Conservation (phyloP, 208 protist genomes). For the Vickermania spadyakhi region DNA sequence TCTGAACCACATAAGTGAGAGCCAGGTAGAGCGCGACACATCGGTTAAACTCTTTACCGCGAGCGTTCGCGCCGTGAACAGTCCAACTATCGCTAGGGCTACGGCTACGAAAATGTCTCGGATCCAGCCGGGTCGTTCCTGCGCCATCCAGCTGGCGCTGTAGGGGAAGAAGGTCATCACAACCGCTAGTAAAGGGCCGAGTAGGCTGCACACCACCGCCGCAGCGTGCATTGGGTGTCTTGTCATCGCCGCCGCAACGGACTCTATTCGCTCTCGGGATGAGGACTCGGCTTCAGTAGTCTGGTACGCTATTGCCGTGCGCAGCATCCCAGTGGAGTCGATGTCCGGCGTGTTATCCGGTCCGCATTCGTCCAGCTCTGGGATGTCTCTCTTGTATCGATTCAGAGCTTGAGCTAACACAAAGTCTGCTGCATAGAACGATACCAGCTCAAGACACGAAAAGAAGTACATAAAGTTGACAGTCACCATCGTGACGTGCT, state of each 20-base stretch:
- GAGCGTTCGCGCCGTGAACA: conserved; percentile 40
- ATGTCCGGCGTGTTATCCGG: conserved; percentile 50
- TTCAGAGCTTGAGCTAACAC: conserved; percentile 41
- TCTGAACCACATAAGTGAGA: conserved; percentile 79
- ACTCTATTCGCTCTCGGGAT: neutral
- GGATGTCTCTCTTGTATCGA: conserved; percentile 40
- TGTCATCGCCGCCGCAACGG: conserved; percentile 9
- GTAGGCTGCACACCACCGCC: conserved; percentile 43
- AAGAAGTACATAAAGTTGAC: no score
- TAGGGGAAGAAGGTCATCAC: conserved; percentile 31
- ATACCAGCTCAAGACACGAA: conserved; percentile 24
- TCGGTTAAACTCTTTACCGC: conserved; percentile 22
- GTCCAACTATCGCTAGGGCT: conserved; percentile 26
- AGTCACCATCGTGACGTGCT: no score
- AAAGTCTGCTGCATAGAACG: conserved; percentile 53
- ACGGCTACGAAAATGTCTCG: conserved; percentile 29
- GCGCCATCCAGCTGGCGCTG: conserved; percentile 34
- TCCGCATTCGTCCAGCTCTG: conserved; percentile 61
- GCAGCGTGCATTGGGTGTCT: conserved; percentile 29
- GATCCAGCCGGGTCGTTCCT: conserved; percentile 24
- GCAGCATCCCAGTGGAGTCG: conserved; percentile 44
- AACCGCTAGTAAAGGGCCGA: conserved; percentile 27
- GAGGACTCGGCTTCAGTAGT: conserved; percentile 9
- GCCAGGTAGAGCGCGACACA: conserved; percentile 56
- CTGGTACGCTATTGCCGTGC: conserved; percentile 48